Evolutionary conservation across 306 rosid genomes (phyloP).

Genomic region (Prunus davidiana): DNA sequence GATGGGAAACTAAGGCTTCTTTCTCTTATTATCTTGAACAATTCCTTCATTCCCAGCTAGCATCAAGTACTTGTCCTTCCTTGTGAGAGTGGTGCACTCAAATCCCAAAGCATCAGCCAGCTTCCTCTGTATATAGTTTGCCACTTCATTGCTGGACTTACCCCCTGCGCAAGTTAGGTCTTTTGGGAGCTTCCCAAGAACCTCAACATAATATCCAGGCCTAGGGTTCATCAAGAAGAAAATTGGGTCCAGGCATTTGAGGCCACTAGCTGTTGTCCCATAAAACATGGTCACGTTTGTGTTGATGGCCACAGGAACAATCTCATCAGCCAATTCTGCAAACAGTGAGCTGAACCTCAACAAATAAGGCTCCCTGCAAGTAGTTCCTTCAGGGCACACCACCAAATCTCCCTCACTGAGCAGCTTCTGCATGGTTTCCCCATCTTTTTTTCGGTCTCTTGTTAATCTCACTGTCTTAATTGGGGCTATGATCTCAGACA

Average conservation of each 20-base stretch:
- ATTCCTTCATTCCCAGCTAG: constrained; percentile 90
- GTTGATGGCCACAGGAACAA: constrained; percentile 81
- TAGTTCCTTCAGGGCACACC: constrained; percentile 98
- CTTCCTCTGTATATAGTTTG: constrained; percentile 63
- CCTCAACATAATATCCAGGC: constrained; percentile 49
- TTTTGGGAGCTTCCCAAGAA: constrained; percentile 62
- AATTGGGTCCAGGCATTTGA: constrained; percentile 78
- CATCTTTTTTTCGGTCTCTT: constrained; percentile 68
- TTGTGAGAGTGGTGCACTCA: constrained; percentile 68
- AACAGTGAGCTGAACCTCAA: constrained; percentile 83
- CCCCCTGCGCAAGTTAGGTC: constrained; percentile 66
- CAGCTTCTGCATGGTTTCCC: constrained; percentile 56
- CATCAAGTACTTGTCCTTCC: constrained; percentile 92
- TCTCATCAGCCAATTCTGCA: constrained; percentile 82
- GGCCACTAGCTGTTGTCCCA: constrained; percentile 93
- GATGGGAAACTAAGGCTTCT: neutral
- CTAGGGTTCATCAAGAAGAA: constrained; percentile 90
- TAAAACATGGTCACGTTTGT: constrained; percentile 74
- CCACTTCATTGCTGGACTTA: constrained; percentile 70
- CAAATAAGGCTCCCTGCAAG: constrained; percentile 90
- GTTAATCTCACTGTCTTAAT: constrained; percentile 62
- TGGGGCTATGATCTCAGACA: constrained; percentile 59
- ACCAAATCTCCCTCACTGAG: constrained; percentile 73
- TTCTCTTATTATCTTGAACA: constrained; percentile 33
- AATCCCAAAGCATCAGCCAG: constrained; percentile 84